A percentile compares a stretch with the other conserved stretches of the same genome.
These are phyloP conservation scores for Starmerella floris DNA, from an alignment of 805 yeast species.

Conservation along the genomic window DNA sequence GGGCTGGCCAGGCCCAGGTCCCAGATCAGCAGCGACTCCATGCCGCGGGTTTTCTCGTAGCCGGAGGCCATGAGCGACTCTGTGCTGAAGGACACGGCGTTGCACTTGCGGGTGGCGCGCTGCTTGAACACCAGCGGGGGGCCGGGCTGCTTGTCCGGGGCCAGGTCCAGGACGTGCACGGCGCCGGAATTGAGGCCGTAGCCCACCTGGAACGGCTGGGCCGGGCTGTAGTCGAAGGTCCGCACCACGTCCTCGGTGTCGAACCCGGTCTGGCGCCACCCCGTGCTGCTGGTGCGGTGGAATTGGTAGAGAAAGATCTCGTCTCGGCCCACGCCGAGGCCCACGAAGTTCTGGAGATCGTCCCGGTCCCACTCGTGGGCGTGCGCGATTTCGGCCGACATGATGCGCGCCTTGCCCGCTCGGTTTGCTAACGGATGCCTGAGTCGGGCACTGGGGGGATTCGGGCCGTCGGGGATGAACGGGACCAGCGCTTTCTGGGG, in stretches of 20 bases:
- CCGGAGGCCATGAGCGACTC: slow-evolving; percentile 62
- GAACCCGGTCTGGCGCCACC: slow-evolving; percentile 16
- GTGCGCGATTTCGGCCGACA: slow-evolving; percentile 50
- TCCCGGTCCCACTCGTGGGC: slow-evolving; percentile 50
- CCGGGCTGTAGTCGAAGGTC: slow-evolving; percentile 38
- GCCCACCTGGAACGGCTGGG: slow-evolving; percentile 32
- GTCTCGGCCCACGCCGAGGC: slow-evolving; percentile 69
- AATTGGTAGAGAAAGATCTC: slow-evolving; percentile 46
- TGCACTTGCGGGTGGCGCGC: slow-evolving; percentile 61
- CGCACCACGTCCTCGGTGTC: slow-evolving; percentile 30
- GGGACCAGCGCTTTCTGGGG: too few species aligned
- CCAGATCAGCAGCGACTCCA: slow-evolving; percentile 67
- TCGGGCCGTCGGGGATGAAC: too few species aligned
- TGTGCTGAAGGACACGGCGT: slow-evolving; percentile 54
- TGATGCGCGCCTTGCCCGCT: too few species aligned
- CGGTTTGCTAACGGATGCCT: too few species aligned
- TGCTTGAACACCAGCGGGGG: slow-evolving; percentile 28
- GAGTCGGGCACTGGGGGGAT: too few species aligned
- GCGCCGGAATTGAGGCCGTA: slow-evolving; percentile 36
- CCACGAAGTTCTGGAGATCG: slow-evolving; percentile 44
- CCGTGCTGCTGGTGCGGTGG: slow-evolving; percentile 4
- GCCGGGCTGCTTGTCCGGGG: slow-evolving; percentile 16
- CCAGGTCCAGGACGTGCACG: slow-evolving; percentile 8
- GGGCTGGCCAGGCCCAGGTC: slow-evolving; percentile 35
- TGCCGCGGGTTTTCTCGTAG: slow-evolving; percentile 63